These are phyloP conservation scores for Dianthus caryophyllus DNA, from an alignment of 148 eudicot genomes.

Conservation along the genomic window DNA sequence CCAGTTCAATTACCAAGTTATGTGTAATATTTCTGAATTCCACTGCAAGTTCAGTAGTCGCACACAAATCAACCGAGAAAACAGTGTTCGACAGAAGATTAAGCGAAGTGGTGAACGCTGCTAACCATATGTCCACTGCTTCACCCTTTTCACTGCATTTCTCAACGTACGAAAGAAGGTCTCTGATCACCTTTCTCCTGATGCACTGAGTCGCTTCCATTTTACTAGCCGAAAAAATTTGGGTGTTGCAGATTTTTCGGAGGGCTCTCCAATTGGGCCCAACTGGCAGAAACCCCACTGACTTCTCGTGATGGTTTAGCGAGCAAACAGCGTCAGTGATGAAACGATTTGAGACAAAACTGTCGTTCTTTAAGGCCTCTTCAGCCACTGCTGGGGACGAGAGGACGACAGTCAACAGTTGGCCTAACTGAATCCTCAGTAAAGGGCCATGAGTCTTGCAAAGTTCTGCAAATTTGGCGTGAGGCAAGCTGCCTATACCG, in stretches of 20 bases:
- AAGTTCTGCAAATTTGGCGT: conserved; percentile 15
- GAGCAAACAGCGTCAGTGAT: conserved; percentile 27
- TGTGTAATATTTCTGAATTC: conserved; percentile 32
- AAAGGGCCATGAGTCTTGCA: conserved; percentile 23
- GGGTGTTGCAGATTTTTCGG: conserved; percentile 27
- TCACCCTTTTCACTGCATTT: conserved; percentile 18
- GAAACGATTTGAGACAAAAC: conserved; percentile 28
- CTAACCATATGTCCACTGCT: conserved; percentile 37
- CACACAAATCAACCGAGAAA: conserved; percentile 39
- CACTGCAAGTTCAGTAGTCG: conserved; percentile 25
- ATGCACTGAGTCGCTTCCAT: conserved; percentile 33
- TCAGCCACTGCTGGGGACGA: conserved; percentile 16
- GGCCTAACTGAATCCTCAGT: conserved; percentile 18
- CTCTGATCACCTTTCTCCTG: conserved; percentile 28
- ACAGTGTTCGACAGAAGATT: conserved; percentile 42
- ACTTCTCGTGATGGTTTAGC: conserved; percentile 26
- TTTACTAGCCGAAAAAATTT: conserved; percentile 23
- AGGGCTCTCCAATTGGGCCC: conserved; percentile 34
- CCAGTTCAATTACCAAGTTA: conserved; percentile 30
- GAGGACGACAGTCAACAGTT: conserved; percentile 14
- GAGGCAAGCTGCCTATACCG: conserved; percentile 19
- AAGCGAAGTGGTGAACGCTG: conserved; percentile 32
- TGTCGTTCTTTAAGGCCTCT: conserved; percentile 41
- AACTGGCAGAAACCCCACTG: conserved; percentile 39
- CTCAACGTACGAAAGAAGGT: conserved; percentile 27